Evolutionary conservation across 495 filamentous ascomycete species (phyloP), one percentile per base, ranked within the genome.

Genomic region (Neurospora terricola): DNA sequence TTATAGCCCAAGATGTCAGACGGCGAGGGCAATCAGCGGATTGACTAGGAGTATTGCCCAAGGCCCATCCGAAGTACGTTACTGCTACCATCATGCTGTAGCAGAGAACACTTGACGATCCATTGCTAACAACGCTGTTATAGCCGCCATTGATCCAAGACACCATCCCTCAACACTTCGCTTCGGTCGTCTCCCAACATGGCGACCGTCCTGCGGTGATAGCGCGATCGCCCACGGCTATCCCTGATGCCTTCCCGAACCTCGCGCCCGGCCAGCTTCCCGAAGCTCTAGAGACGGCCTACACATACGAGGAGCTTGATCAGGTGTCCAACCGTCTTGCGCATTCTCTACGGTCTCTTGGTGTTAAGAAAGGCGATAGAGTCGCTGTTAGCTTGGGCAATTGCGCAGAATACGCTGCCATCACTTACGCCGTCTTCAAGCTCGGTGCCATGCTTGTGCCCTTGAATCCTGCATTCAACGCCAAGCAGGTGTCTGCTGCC

Each of bases 381-480:
- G 92, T 98, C 12, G 94, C 91, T 10, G 91, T 97, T 16, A 93
- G 90, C 76, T 80, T 97, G 23, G 94, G 96, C 2, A 99, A 97
- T 77, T 90, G 88, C 38, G 84, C 92, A 78, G 94, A 97, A 82
- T 94, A 90, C 78, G 92, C 92, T 5, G 88, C 91, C 80, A 81
- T 88, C 18, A 96, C 92, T 30, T 98, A 99, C 82, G 94, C 94
- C 6, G 75, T 97, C 27, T 97, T 96, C 81, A 98, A 99, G 80
- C 86, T 98, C 3, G 96, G 96, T 18, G 96, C 93, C 59, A 90
- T 98, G 69, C 84, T 98, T 72, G 94, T 97, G 2, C 96, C 96
- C 2, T 84, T 99, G 39, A 99, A 99, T 81, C 95, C 94, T 3
- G 92, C 90, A 0, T 99, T 98, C 86, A 97, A 94, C 77, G 82